Base-by-base conservation (phyloP, 2,329 filamentous ascomycete species). In the Amphichorda felina region DNA sequence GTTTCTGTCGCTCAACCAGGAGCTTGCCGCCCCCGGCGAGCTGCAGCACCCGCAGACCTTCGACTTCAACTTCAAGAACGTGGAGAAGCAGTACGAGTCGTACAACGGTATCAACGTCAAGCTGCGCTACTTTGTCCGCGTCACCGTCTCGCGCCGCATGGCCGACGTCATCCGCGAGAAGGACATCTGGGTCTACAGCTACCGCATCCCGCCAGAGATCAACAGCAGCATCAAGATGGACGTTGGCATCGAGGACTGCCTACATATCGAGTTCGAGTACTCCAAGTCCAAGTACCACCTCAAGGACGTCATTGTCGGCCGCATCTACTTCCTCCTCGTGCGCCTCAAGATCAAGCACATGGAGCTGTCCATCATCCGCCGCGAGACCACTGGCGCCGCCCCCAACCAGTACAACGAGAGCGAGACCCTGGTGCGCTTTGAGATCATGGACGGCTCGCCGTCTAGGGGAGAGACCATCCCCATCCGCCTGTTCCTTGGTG, bases 141-240 rank as follows among this genome's bases (percentile, higher is more conserved):
- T 96, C 47, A 98, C 91, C 25, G 91, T 98, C 33, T 94, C 87
- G 35, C 78, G 91, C 51, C 79, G 91, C 56, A 96, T 98, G 87
- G 86, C 87, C 50, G 91, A 98, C 55, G 89, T 98, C 39, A 86
- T 96, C 51, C 82, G 93, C 49, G 93, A 98, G 64, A 98, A 98
- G 73, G 93, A 98, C 60, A 82, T 98, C 45, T 98, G 93, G 93
- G 93, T 98, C 38, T 98, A 98, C 69, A 91, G 82, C 43, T 98
- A 98, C 70, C 80, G 88, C 58, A 89, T 96, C 67, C 89, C 91
- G 15, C 91, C 91, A 14, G 91, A 98, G 74, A 93, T 87, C 61
- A 98, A 96, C 69, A 88, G 79, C 63, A 87, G 84, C 47, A 98
- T 98, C 70, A 98, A 98, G 74, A 98, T 98, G 91, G 91, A 98